These are phyloP conservation scores for Podospora pseudocomata DNA, from an alignment of 495 filamentous ascomycete species.

Conservation along the genomic window DNA sequence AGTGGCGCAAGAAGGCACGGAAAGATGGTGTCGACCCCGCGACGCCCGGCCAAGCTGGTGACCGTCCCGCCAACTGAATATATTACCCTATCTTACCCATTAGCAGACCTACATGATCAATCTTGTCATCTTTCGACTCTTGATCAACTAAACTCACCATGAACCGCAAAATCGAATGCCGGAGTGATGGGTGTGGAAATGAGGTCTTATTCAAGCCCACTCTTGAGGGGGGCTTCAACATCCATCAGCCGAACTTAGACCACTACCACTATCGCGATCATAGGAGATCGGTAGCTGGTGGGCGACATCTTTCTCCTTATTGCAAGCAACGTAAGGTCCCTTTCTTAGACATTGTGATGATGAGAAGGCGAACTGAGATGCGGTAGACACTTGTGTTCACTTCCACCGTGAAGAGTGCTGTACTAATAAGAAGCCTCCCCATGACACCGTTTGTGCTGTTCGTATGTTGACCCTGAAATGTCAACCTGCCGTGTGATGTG, in stretches of 20 bases:
- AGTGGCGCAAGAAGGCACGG: neutral
- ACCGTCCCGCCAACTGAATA: neutral
- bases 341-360: neutral
- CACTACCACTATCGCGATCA: neutral
- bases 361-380: neutral
- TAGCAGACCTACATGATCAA: neutral
- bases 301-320: conserved; percentile 16
- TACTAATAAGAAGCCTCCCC: conserved; percentile 23
- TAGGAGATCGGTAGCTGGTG: neutral
- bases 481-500: neutral
- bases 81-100: neutral
- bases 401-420: conserved; percentile 26
- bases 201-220: conserved; percentile 25
- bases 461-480: conserved; percentile 12
- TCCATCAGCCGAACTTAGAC: neutral
- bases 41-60: conserved; percentile 6
- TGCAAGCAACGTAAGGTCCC: conserved; percentile 26
- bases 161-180: conserved; percentile 22
- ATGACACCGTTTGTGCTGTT: conserved; percentile 27
- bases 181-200: conserved; percentile 24
- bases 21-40: conserved; percentile 5
- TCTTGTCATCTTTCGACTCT: neutral
- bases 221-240: conserved; percentile 11
- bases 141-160: conserved; percentile 9
- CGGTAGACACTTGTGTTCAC: conserved; percentile 24